Base-by-base conservation (phyloP, 2,329 filamentous ascomycete species). In the Botrytis deweyae region DNA sequence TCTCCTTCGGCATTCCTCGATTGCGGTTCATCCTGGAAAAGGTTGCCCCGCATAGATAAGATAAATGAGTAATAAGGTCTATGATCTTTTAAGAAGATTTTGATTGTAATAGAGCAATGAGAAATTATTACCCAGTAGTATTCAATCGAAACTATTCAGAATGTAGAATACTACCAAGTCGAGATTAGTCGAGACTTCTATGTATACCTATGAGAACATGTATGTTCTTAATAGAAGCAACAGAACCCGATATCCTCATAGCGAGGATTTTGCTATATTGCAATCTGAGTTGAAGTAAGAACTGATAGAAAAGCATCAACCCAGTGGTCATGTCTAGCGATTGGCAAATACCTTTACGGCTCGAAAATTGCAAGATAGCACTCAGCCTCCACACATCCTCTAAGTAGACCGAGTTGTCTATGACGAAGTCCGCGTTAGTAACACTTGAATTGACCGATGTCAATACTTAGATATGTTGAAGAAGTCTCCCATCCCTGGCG, bases 11-110 rank as follows among this genome's bases (percentile, higher is more conserved):
- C 59, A 63, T 62, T 61, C 6, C 36, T 66, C 44, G n/a, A 72
- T 61, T 58, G 49, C 49, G 36, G 38, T 38, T 67, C 44, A 59
- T 55, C 29, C 55, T 40, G 33, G 7, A 29, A 33, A 72, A 59
- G 36, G 44, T 59, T 59, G 22, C 62, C 62, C 52, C 49, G 70
- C 29, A 72, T n/a, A 72, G 70, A 72, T 72, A 72, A 72, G 70
- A 49, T 38, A 72, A 44, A 38, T 65, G 44, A 42, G 16, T 40
- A 66, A 52, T 25, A 72, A 52, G 61, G 70, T 66, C 14, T 16
- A 14, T n/a, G 12, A 18, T 55, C 16, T 18, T 16, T 29, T 16
- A n/a, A 18, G 52, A 12, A 55, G 6, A 55, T 29, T 29, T 29
- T 29, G 52, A 55, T 55, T 16, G 52, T 16, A 55, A 29, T 29